Evolutionary conservation across 2,329 filamentous ascomycete species (phyloP), one percentile per base, ranked within the genome.

Genomic region (Dothidotthia symphoricarpi): DNA sequence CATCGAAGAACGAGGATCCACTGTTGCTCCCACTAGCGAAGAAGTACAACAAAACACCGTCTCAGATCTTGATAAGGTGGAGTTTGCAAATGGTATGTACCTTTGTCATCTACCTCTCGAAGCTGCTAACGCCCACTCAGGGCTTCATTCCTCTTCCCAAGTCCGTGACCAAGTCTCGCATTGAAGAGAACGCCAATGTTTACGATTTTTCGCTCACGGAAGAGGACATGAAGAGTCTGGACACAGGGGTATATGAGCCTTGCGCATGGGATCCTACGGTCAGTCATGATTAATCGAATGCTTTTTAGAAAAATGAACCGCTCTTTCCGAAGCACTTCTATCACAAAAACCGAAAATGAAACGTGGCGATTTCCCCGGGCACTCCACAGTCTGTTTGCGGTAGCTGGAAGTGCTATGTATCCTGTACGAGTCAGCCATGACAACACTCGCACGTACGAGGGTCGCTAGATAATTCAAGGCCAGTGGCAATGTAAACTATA

Each of bases 121-220:
- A 5, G 15, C 10, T 8, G 17, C 16, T 10, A 3, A 24, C 12
- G 9, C 12, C 17, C 10, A 19, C 22, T 9, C 44, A 78, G 75
- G 77, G 76, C 7, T 82, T 80, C 50, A 75, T 82, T 19, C 78
- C 80, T 11, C 66, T 84, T 16, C 80, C 80, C 0, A 83, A 83
- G 59, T 81, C 78, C 2, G 78, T 78, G 13, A 82, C 77, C 0
- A 74, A 75, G 2, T 69, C 71, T 8, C 70, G 80, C 13, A 83
- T 84, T 47, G 70, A 77, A 45, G 78, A 82, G 61, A 84, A 84
- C 47, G 69, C 71, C 2, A 59, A 75, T 28, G 57, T 83, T 2
- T 83, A 75, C 43, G 78, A 82, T 50, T 83, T 83, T 48, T 74
- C 78, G 57, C 65, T 83, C 17, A 69, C 71, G 2, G 62, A 64